Conservation (phyloP, 352 stramenopile species). For the Plasmopara muralis region DNA sequence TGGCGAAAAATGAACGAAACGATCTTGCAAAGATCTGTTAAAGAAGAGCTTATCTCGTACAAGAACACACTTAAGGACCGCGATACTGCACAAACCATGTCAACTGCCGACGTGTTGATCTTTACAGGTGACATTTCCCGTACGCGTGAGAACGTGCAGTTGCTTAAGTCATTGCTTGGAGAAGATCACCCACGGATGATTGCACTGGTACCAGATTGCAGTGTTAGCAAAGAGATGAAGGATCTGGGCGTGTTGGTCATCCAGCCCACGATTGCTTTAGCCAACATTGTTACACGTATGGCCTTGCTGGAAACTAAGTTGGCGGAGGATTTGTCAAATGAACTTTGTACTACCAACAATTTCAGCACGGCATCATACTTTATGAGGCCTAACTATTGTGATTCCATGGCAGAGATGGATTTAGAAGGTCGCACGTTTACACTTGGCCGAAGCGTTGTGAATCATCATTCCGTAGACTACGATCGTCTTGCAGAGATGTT, state of each 20-base stretch:
- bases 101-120: constrained; percentile 45
- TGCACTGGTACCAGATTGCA: constrained; percentile 42
- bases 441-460: constrained; percentile 51
- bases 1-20: constrained; percentile 62
- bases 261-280: constrained; percentile 58
- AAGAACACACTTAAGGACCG: constrained; percentile 55
- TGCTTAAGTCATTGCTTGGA: constrained; percentile 39
- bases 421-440: constrained; percentile 31
- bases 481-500: constrained; percentile 36
- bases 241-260: constrained; percentile 32
- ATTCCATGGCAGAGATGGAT: constrained; percentile 33
- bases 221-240: constrained; percentile 40
- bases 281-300: constrained; percentile 62
- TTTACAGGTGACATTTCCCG: constrained; percentile 48
- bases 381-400: constrained; percentile 27
- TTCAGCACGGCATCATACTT: constrained; percentile 58
- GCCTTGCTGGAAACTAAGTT: constrained; percentile 41
- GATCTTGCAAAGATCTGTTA: constrained; percentile 38
- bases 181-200: constrained; percentile 48
- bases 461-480: constrained; percentile 61
- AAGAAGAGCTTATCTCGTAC: constrained; percentile 57
- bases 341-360: constrained; percentile 42
- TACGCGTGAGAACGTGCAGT: constrained; percentile 42
- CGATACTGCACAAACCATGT: constrained; percentile 29
- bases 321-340: constrained; percentile 31